Base-by-base conservation (phyloP, 1,284 basidiomycete species). In the Inonotus hispidus region DNA sequence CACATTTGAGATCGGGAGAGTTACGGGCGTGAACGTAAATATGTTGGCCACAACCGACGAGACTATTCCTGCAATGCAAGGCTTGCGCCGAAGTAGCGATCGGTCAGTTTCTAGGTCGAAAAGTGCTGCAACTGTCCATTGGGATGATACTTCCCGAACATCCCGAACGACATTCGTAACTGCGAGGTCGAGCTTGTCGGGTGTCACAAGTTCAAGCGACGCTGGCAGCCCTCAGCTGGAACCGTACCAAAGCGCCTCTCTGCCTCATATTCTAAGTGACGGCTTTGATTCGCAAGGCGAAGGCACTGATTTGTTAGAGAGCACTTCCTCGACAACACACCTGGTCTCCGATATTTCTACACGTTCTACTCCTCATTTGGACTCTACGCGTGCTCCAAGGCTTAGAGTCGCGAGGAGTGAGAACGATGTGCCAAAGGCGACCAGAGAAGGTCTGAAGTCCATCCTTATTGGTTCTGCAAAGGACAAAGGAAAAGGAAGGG, bases 1-100 rank as follows among this genome's bases (percentile, higher is more conserved):
- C 16, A 88, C 83, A 60, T 92, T 92, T 66, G 86, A 90, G 67
- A 77, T 92, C 45, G 90, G 90, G 2, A 79, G 80, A 19, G 77
- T 88, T 59, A 72, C 87, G 10, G 86, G 85, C 2, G 74, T 88
- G 54, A 61, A 53, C 49, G 58, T 63, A 10, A 79, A 83, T 63
- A 71, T 83, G 21, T 69, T 83, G 45, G 50, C 56, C 14, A 27
- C 39, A 13, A 39, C 21, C 21, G 55, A 52, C 27, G 54, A 57
- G 19, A 46, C 21, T 39, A 39, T 32, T 14, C 8, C 21, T 39
- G 29, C 3, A 29, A 43, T 39, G 16, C 59, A 37, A 46, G 53
- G 38, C n/a, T 41, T 29, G 14, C 38, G 29, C 11, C 27, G 29
- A 7, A 41, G 53, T 5, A 52, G 37, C 43, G 46, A 46, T 35